Evolutionary conservation across 2,329 filamentous ascomycete genomes (phyloP), one percentile per base, ranked within the genome.

Genomic region (Clarireedia paspali): DNA sequence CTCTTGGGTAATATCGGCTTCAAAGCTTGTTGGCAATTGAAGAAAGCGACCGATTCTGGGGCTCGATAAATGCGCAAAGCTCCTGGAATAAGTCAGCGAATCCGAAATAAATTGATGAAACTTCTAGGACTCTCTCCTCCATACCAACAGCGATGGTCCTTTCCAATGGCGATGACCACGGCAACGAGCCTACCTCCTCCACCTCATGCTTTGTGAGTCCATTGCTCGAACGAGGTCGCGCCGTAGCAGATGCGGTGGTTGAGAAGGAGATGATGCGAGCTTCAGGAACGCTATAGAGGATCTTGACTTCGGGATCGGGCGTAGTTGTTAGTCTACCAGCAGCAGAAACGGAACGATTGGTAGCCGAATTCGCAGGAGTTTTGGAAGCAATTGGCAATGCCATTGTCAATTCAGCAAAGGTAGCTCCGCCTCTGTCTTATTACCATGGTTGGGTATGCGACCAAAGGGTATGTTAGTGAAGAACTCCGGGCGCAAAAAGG

Each of bases 1-100:
- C 90, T 95, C 70, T 89, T 89, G 24, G 89, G 89, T 52, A 96
- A 74, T 60, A 96, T 94, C 10, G 91, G 88, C 65, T 94, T 89
- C 17, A 96, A 78, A 15, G 91, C 85, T 55, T 83, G 84, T 58
- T 89, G 89, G 61, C 90, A 95, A 70, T 88, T 92, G 9, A 96
- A 77, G 66, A 96, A 96, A 12, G 89, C 88, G 15, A 94, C 89
- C 9, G 89, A 89, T 20, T 89, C 88, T 6, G 88, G 88, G 36
- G 94, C 87, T 65, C 88, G 85, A 69, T 96, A 95, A 60, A 96
- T 89, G 60, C 86, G 82, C 58, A 96, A 79, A 1, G 84, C 80
- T 2, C 90, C 91, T 82, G 56, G 3, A 50, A 38, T 15, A 14
- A n/a, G 12, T 42, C 20, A 53, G 47, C 62, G 24, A 64, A 56